These are phyloP conservation scores for Xerocomellus chrysenteron DNA, from an alignment of 768 basidiomycete genomes.

Conservation along the genomic window DNA sequence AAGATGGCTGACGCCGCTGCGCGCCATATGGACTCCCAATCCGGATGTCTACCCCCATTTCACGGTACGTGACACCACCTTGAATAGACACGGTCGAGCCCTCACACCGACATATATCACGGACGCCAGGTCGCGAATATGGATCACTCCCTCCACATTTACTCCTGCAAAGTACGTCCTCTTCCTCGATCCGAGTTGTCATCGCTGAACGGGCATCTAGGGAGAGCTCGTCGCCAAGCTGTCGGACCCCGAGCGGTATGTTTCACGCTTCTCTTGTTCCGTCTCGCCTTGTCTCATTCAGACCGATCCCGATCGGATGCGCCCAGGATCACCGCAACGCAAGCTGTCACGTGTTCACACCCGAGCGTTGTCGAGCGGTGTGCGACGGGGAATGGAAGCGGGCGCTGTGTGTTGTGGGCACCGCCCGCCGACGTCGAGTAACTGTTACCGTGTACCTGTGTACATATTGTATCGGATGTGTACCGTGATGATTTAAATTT, in stretches of 20 bases:
- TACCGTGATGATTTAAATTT: not conserved
- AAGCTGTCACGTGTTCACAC: constrained; percentile 90
- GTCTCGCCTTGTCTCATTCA: not conserved
- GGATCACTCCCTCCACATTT: constrained; percentile 76
- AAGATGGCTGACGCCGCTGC: constrained; percentile 75
- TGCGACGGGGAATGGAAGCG: constrained; percentile 76
- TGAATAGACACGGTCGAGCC: not conserved
- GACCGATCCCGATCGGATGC: no score
- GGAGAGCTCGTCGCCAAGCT: constrained; percentile 70
- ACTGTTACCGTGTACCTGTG: not conserved
- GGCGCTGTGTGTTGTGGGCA: constrained; percentile 81
- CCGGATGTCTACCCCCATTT: constrained; percentile 82
- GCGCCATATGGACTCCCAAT: constrained; percentile 78
- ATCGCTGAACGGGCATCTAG: constrained; percentile 31
- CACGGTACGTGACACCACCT: constrained; percentile 49
- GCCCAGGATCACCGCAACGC: constrained; percentile 71
- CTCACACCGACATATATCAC: not conserved
- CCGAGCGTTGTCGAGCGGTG: constrained; percentile 71
- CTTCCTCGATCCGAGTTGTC: not conserved
- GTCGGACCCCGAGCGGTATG: constrained; percentile 55
- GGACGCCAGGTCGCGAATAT: constrained; percentile 64
- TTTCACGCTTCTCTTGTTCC: not conserved
- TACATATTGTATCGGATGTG: not conserved
- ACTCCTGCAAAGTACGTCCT: constrained; percentile 59
- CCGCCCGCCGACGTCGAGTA: constrained; percentile 29